Conservation (phyloP, 2,329 filamentous ascomycete species). For the Talaromyces pinophilus region DNA sequence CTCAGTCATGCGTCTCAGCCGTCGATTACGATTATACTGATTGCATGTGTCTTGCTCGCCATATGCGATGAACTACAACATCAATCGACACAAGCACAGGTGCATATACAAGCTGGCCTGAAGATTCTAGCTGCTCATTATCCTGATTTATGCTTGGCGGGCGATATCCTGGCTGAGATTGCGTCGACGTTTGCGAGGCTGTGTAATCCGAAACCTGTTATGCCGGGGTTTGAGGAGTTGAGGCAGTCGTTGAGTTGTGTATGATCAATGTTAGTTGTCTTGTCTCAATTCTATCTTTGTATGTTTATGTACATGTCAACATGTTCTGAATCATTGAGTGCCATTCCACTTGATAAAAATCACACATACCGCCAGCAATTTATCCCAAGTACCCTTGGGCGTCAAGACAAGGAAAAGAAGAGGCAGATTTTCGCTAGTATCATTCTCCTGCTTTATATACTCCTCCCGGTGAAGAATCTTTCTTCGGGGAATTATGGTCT, state of each 20-base stretch:
- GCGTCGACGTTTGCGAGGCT: neutral
- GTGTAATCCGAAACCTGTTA: constrained; percentile 4
- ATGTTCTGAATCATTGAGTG: too few species aligned
- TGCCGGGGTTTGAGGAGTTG: neutral
- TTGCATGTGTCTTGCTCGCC: neutral
- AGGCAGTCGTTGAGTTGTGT: neutral
- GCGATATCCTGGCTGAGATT: neutral
- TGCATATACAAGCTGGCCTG: neutral
- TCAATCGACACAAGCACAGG: neutral
- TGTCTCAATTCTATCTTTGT: too few species aligned
- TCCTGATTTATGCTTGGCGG: neutral
- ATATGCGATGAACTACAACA: neutral
- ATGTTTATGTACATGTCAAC: too few species aligned
- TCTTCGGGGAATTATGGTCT: neutral
- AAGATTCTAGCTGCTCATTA: neutral
- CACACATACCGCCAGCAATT: too few species aligned
- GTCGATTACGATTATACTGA: neutral
- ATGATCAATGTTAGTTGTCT: neutral
- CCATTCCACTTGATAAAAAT: too few species aligned
- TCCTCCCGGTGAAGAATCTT: neutral
- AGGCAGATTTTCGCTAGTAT: too few species aligned
- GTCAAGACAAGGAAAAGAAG: too few species aligned
- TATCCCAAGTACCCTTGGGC: too few species aligned
- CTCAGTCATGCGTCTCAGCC: neutral
- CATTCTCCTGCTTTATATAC: too few species aligned